Conservation (phyloP, 2,329 filamentous ascomycete genomes). For the Exophiala viscosa region DNA sequence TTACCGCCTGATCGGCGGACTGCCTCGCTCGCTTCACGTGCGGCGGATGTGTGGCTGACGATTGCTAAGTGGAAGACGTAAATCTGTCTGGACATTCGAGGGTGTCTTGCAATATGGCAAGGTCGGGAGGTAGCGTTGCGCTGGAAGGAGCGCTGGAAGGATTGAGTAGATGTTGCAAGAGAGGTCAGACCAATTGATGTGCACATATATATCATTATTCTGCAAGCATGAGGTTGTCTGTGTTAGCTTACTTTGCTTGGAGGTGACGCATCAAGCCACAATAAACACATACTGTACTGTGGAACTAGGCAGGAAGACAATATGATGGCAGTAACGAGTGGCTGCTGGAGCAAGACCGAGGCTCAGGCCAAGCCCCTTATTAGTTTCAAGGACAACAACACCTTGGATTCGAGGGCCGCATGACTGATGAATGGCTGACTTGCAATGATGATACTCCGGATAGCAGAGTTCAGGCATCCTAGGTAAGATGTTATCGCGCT, state of each 20-base stretch:
- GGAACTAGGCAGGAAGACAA: constrained; percentile 33
- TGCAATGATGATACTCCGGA: constrained; percentile 55
- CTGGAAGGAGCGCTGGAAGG: no score
- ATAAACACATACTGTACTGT: no score
- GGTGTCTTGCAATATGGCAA: neutral
- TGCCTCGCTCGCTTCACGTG: no score
- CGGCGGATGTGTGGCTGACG: no score
- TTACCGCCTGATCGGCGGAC: no score
- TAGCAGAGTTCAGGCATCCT: constrained; percentile 26
- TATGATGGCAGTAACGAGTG: constrained; percentile 55
- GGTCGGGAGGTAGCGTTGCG: neutral
- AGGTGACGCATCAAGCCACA: no score
- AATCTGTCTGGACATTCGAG: neutral
- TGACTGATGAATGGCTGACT: constrained; percentile 55
- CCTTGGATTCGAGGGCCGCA: constrained; percentile 51
- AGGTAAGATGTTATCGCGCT: no score
- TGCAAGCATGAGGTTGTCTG: no score
- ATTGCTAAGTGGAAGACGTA: no score
- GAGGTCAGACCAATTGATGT: neutral
- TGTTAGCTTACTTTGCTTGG: no score
- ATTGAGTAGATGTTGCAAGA: constrained; percentile 5
- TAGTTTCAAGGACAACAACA: constrained; percentile 35
- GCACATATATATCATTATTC: neutral
- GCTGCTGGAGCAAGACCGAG: constrained; percentile 53
- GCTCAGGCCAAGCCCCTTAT: constrained; percentile 51